Base-by-base conservation (phyloP, 192 early-diverging fungal genomes). In the Obelidium mucronatum region DNA sequence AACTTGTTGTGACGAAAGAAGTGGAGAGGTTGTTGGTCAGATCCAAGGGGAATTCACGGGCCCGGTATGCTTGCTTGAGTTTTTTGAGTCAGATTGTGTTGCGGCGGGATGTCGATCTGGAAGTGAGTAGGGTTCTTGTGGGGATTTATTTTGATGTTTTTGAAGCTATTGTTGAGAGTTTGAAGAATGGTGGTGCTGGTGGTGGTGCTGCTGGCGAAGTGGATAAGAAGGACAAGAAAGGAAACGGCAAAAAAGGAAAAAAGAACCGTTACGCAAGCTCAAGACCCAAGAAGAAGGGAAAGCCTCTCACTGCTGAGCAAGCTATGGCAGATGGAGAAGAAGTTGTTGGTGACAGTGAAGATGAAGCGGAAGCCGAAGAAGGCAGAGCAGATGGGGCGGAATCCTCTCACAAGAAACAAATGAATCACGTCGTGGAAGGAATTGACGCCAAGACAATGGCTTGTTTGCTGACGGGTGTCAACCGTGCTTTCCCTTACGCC, bases 131-230 rank as follows among this genome's bases (percentile, higher is more conserved):
- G 76, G 86, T 90, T 70, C 84, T 99, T 64, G 87, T 97, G 30
- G 94, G 94, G 34, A 77, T 97, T 13, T 99, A 99, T 80, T 97
- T 99, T 86, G 80, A 84, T 2, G 86, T 98, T 42, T 99, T 99
- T 85, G 90, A 94, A 78, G 86, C 83, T 52, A 83, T 99, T 68
- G 86, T 96, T 64, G 87, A 88, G 51, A 52, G 74, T 66, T 62
- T 78, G n/a, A 55, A 61, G 61, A 22, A 34, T 13, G 28, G 28
- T 19, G 42, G 6, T 24, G 19, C 53, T 11, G 24, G 19, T 22
- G 67, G 52, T 17, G 42, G 6, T 24, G 19, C 53, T 11, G 24
- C 6, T 22, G 67, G 52, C 13, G 52, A 84, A 80, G 48, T 79
- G 81, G 31, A 88, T 87, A 40, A 89, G 44, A 72, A 40, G 73